phyloP scores from a whole-genome alignment of 2,329 filamentous ascomycete genomes.

The Cytospora leucostoma region DNA sequence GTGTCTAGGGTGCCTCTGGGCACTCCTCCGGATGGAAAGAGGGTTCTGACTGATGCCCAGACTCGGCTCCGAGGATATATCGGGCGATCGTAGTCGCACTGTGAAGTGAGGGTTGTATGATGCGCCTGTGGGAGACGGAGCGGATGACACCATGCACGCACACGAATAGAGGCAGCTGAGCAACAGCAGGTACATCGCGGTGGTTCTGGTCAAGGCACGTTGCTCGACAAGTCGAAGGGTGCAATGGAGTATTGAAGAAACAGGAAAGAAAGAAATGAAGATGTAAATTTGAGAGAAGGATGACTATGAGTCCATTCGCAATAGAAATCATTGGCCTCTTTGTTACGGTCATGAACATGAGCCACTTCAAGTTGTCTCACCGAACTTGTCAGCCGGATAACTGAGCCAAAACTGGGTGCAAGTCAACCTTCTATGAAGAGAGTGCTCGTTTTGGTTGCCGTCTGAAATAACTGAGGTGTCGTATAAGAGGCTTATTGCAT shows the following conservation, averaged over 20 bases:
- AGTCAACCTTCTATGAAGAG: too few species aligned
- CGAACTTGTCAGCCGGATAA: too few species aligned
- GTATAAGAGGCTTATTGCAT: too few species aligned
- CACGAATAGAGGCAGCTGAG: not conserved
- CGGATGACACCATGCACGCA: not conserved
- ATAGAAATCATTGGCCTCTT: too few species aligned
- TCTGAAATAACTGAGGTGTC: too few species aligned
- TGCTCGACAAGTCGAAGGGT: not conserved
- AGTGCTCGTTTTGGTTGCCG: too few species aligned
- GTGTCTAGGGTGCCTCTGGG: not conserved
- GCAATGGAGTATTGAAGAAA: not conserved
- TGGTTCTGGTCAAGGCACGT: not conserved
- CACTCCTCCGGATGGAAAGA: not conserved
- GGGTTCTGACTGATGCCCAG: not conserved
- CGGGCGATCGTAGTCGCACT: not conserved
- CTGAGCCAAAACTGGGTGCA: too few species aligned
- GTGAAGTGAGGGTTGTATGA: too few species aligned
- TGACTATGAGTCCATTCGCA: too few species aligned
- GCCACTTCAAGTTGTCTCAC: too few species aligned
- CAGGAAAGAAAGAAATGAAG: not conserved
- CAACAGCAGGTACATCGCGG: not conserved
- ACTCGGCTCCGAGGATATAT: not conserved
- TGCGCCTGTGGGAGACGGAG: not conserved
- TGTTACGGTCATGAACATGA: too few species aligned
- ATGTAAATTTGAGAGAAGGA: too few species aligned